These are phyloP conservation scores for Aspergillus flavus DNA, from an alignment of 2,329 filamentous ascomycete genomes.

Conservation along the genomic window DNA sequence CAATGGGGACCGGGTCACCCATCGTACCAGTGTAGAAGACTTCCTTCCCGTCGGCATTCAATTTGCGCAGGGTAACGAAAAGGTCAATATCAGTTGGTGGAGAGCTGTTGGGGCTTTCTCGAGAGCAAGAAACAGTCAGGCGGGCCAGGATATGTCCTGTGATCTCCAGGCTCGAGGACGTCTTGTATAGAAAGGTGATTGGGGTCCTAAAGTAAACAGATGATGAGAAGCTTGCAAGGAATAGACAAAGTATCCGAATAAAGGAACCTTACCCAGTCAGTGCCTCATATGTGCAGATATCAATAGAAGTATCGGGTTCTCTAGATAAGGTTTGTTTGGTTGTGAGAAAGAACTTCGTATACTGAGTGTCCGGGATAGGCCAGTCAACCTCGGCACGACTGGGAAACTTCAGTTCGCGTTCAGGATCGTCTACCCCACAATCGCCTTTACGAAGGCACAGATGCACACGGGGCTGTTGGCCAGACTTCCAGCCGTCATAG, in stretches of 20 bases:
- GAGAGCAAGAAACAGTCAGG: constrained; percentile 59
- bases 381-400: constrained; percentile 62
- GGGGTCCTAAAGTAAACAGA: background rate
- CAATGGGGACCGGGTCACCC: constrained; percentile 53
- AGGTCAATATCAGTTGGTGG: constrained; percentile 53
- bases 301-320: background rate
- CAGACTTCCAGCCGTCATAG: constrained; percentile 39
- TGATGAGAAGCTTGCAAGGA: too few species aligned
- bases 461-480: constrained; percentile 60
- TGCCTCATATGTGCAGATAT: background rate
- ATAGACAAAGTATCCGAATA: too few species aligned
- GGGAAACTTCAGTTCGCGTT: constrained; percentile 57
- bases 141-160: constrained; percentile 67
- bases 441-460: constrained; percentile 65
- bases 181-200: background rate
- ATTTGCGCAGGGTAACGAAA: constrained; percentile 56
- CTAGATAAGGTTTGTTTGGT: constrained; percentile 37
- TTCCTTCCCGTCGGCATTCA: constrained; percentile 50
- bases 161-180: constrained; percentile 53
- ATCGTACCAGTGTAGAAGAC: constrained; percentile 57
- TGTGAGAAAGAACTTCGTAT: constrained; percentile 59
- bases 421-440: constrained; percentile 64
- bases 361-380: constrained; percentile 66
- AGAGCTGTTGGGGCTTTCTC: constrained; percentile 35
- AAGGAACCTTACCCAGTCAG: background rate